These are phyloP conservation scores for Blastomyces gilchristii DNA, from an alignment of 2,329 filamentous ascomycete genomes.

Conservation along the genomic window DNA sequence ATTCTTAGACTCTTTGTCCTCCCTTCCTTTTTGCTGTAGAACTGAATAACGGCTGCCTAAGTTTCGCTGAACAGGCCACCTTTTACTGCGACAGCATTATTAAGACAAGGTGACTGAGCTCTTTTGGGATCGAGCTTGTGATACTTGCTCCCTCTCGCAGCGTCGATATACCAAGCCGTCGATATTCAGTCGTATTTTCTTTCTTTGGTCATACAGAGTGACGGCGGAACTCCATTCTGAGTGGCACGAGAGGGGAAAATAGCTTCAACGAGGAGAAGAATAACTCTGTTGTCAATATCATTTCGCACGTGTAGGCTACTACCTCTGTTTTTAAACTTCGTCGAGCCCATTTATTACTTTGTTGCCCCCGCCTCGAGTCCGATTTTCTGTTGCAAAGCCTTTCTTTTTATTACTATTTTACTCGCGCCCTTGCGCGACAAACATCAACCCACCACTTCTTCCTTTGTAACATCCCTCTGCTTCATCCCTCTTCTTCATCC, in stretches of 20 bases:
- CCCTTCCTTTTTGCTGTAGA: neutral
- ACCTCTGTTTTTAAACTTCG: neutral
- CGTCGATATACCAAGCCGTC: neutral
- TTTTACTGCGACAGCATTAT: neutral
- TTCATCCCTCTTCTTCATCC: neutral
- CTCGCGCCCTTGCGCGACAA: neutral
- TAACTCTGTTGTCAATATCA: neutral
- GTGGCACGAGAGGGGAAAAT: neutral
- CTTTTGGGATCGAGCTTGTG: neutral
- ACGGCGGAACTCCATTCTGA: neutral
- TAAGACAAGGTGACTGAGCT: no score
- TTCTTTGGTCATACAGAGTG: neutral
- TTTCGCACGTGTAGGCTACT: neutral
- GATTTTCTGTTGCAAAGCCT: neutral
- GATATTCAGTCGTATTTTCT: neutral
- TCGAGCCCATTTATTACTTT: conserved; percentile 1
- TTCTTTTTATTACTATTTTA: neutral
- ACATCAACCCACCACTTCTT: neutral
- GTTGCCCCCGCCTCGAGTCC: neutral
- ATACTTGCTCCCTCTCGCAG: neutral
- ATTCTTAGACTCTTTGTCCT: conserved; percentile 5
- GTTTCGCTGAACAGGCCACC: neutral
- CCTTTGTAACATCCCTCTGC: neutral
- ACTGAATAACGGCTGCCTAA: neutral
- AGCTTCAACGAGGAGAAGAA: neutral